Base-by-base conservation (phyloP, 2,329 filamentous ascomycete species). In the Aureobasidium namibiae region DNA sequence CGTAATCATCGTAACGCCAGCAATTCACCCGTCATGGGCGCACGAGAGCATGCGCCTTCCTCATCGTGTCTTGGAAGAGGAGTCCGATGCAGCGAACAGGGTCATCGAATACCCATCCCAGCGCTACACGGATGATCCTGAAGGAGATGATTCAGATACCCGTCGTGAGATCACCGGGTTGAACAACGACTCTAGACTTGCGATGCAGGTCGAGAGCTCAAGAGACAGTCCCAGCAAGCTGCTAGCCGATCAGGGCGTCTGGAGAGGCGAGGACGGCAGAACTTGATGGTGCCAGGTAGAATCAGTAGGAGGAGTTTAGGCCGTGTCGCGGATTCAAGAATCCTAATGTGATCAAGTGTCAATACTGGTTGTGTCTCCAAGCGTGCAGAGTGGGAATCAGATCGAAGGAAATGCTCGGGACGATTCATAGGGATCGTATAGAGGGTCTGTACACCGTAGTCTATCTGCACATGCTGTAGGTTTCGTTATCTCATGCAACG, bases 101-200 rank as follows among this genome's bases (percentile, higher is more conserved):
- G 57, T 45, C 23, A 52, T 45, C 31, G 57, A 59, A n/a, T 49
- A 50, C 3, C 57, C 57, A 4, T n/a, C 46, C 11, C 36, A 44
- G 34, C 45, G 46, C 39, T 45, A 59, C 57, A 50, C 48, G 5
- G 57, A 53, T 21, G 57, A 59, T 16, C 38, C 46, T 14, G 46
- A 45, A 36, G 45, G 21, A 11, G 57, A 16, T 7, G 26, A 49
- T 26, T 14, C n/a, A 36, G 57, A 45, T 23, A 10, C 45, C 1
- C 57, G 45, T 16, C 57, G 57, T 7, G 57, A 59, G 31, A 59
- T 59, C 10, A 9, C n/a, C 3, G 39, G 64, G 13, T 56, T 71
- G 26, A 70, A 71, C 62, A 67, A 65, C 36, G 67, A 70, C 44
- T 68, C 67, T 3, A 64, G 64, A 21, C 63, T 70, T 16, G 67